Evolutionary conservation across 2,329 filamentous ascomycete species (phyloP).

Genomic region (Mollisiaceae sp.): DNA sequence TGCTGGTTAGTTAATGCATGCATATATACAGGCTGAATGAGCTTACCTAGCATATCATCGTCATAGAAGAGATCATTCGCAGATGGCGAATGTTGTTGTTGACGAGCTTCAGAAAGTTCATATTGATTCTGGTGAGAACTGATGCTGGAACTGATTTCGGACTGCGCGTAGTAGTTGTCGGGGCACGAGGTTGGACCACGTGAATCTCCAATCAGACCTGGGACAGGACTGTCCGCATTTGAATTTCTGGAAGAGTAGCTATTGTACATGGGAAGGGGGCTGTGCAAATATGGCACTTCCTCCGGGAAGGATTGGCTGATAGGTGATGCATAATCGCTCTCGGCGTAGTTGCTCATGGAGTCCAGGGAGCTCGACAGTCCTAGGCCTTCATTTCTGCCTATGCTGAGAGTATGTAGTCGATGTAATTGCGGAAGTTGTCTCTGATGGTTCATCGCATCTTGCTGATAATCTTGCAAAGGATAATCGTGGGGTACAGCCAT

Average conservation of each 20-base stretch:
- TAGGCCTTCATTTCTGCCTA: conserved; percentile 43
- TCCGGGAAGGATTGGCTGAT: conserved; percentile 61
- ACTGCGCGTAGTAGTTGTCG: conserved; percentile 64
- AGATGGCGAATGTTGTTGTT: conserved; percentile 38
- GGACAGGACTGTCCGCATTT: conserved; percentile 58
- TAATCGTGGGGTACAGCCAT: conserved; percentile 39
- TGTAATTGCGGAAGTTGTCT: conserved; percentile 55
- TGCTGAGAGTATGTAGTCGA: conserved; percentile 53
- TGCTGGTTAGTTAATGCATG: conserved; percentile 25
- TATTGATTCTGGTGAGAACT: conserved; percentile 64
- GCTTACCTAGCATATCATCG: conserved; percentile 47
- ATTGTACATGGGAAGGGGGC: conserved; percentile 62
- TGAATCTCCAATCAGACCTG: conserved; percentile 57
- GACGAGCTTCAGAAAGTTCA: conserved; percentile 47
- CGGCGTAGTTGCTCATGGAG: conserved; percentile 56
- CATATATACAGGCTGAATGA: conserved; percentile 29
- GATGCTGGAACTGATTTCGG: conserved; percentile 64
- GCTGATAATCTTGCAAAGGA: conserved; percentile 36
- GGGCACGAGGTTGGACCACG: conserved; percentile 64
- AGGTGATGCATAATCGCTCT: conserved; percentile 61
- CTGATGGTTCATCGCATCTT: conserved; percentile 35
- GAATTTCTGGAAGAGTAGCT: conserved; percentile 58
- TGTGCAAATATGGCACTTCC: conserved; percentile 61
- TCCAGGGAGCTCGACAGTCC: conserved; percentile 47
- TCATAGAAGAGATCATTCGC: conserved; percentile 43